Conservation (phyloP, 78 protist genomes). For the Dictyostelium firmibasis region DNA sequence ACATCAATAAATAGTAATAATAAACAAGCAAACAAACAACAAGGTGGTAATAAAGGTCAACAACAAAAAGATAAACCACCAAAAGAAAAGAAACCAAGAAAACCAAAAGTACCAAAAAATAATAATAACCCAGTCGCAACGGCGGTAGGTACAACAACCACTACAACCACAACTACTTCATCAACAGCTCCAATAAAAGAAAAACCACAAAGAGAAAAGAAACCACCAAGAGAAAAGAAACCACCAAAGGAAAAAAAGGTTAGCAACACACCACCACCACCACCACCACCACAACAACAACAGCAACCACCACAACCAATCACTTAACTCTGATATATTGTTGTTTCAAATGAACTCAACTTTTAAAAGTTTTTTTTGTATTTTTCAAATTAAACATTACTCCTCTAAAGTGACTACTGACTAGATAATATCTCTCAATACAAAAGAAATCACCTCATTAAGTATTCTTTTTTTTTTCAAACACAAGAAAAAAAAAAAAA, state of each 20-base stretch:
- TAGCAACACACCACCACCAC: background rate
- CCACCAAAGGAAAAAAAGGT: background rate
- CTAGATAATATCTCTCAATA: background rate
- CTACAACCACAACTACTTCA: background rate
- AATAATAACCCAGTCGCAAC: background rate
- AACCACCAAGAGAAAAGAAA: background rate
- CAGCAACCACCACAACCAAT: background rate
- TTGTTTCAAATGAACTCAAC: background rate
- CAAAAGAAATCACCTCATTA: background rate
- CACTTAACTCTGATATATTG: background rate
- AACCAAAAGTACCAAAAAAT: background rate
- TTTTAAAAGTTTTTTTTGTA: background rate
- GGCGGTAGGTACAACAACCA: background rate
- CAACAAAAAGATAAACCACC: background rate
- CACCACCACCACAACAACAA: background rate
- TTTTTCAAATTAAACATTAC: background rate
- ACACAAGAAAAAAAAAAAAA: background rate
- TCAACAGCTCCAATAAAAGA: background rate
- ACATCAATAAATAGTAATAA: background rate
- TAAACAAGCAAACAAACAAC: background rate
- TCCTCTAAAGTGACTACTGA: background rate
- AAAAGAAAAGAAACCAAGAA: slow-evolving; percentile 20
- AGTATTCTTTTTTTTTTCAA: background rate
- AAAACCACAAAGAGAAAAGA: background rate
- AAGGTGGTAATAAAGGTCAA: background rate